Conservation (phyloP, 2,329 filamentous ascomycete species). For the Aurifilum marmelostoma region DNA sequence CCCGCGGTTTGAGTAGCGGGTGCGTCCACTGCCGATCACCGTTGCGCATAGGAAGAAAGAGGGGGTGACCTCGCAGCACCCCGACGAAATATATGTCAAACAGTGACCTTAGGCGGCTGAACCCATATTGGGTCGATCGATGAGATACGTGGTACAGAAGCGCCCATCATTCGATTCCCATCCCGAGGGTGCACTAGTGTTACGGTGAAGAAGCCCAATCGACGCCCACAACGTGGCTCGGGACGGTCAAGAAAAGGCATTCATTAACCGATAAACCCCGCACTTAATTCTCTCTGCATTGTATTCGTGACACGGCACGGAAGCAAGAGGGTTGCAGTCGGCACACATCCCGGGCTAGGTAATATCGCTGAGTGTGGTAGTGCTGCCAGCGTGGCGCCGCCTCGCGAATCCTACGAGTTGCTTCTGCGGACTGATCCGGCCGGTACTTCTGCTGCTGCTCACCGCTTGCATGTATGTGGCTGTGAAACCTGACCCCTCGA, state of each 20-base stretch:
- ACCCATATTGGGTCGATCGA: conserved; percentile 21
- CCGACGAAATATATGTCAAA: conserved; percentile 20
- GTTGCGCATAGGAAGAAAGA: not conserved
- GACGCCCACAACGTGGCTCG: conserved; percentile 15
- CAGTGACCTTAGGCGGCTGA: not conserved
- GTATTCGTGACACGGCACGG: conserved; percentile 1
- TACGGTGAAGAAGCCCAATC: conserved; percentile 24
- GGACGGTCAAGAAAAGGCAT: conserved; percentile 1
- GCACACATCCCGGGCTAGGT: not conserved
- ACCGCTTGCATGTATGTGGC: not conserved
- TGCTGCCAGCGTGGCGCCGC: conserved; percentile 10
- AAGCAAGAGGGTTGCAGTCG: not conserved
- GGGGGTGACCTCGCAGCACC: conserved; percentile 6
- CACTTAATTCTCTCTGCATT: not conserved
- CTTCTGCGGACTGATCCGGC: conserved; percentile 23
- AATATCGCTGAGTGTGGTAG: conserved; percentile 11
- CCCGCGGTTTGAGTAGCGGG: not conserved
- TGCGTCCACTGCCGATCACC: conserved; percentile 12
- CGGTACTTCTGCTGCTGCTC: not conserved
- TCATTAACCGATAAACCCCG: conserved; percentile 14
- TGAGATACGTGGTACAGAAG: conserved; percentile 10
- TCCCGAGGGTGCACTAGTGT: conserved; percentile 18
- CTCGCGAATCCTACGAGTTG: conserved; percentile 8
- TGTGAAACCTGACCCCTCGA: not conserved
- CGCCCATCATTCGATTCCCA: conserved; percentile 27